Conservation (phyloP, 2,329 filamentous ascomycete genomes). For the Cercospora beticola region DNA sequence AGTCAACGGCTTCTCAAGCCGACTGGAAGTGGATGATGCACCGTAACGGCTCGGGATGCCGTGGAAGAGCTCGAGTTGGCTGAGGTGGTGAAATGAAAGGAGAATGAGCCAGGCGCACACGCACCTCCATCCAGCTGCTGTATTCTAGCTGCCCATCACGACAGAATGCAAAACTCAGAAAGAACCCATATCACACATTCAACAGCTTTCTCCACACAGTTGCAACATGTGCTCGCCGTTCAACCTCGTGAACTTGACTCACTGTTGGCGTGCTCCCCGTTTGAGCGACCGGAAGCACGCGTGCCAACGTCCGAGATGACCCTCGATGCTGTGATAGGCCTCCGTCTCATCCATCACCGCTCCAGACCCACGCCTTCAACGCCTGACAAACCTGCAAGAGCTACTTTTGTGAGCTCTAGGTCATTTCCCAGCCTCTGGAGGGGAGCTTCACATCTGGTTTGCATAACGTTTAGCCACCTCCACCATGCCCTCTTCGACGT, state of each 20-base stretch:
- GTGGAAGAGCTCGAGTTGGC: neutral
- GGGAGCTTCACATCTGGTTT: neutral
- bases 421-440: neutral
- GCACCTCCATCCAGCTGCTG: neutral
- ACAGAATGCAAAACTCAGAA: neutral
- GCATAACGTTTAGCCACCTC: neutral
- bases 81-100: neutral
- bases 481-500: slow-evolving; percentile 4
- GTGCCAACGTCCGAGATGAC: neutral
- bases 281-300: neutral
- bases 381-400: neutral
- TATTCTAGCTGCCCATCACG: neutral
- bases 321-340: neutral
- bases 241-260: neutral
- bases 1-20: slow-evolving; percentile 2
- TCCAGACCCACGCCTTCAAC: neutral
- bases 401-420: neutral
- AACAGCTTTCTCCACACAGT: neutral
- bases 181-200: neutral
- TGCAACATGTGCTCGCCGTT: neutral
- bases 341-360: neutral
- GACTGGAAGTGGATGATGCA: neutral
- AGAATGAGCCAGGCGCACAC: neutral
- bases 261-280: neutral
- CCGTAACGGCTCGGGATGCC: neutral